Evolutionary conservation across 2,329 filamentous ascomycete genomes (phyloP), one percentile per base, ranked within the genome.

Genomic region (Hortaea werneckii): DNA sequence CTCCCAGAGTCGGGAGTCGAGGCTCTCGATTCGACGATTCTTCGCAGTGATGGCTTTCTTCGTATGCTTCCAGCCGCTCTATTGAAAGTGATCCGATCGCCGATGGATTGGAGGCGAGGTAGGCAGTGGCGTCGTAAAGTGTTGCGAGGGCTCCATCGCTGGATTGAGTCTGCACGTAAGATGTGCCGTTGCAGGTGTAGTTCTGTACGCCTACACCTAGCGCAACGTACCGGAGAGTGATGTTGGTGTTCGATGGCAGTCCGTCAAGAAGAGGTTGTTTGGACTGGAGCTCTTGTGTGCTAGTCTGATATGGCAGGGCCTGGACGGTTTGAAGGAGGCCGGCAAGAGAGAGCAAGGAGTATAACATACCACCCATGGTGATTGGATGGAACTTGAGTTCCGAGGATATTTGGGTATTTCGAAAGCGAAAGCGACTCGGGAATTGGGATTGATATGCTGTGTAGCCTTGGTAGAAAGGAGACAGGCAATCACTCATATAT

Each of bases 161-260:
- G 71, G 66, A 0, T 55, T 53, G 2, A 60, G 62, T 54, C 41
- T 52, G 46, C 51, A 56, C 46, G 48, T 52, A 61, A 29, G 46
- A 50, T 10, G 51, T 51, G 7, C 57, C 48, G 29, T 56, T 60
- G 64, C 80, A 84, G 34, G 77, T 80, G 69, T 84, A 84, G 73
- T 84, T 84, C 58, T 84, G 80, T 56, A 80, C 75, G 47, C 80
- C 80, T 54, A 80, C 74, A 54, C 80, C 80, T 37, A 84, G 65
- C 46, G 71, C 73, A 50, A 84, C 75, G 66, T 56, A 56, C 8
- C 13, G 37, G 10, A 39, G 37, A 39, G 37, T 39, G 13, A 39
- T 8, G 9, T 39, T 20, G 7, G 10, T 39, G 37, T 39, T 39
- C 3, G 37, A 10, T 26, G 37, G 37, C 9, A 39, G 37, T 10